Percentiles rank a stretch among this genome's conserved stretches.
Evolutionary conservation across 192 early-diverging fungal genomes (phyloP).

Genomic region (Backusella australiensis): DNA sequence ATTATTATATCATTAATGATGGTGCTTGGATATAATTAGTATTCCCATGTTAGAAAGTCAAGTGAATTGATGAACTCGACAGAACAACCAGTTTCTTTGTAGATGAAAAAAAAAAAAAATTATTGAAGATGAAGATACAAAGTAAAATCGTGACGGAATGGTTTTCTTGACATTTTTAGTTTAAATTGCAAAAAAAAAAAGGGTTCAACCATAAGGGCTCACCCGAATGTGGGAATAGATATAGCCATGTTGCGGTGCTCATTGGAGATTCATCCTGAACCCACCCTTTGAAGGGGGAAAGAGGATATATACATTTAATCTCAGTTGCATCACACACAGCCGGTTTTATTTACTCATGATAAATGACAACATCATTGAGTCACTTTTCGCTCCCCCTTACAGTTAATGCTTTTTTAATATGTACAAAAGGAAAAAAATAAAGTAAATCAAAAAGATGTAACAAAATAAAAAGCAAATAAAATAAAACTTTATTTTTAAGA

Average conservation of each 20-base stretch:
- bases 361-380: slow-evolving; percentile 1
- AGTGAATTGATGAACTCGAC: not conserved
- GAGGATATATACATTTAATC: not conserved
- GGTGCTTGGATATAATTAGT: not conserved
- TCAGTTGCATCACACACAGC: not conserved
- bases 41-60: not conserved
- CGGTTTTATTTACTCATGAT: too few species aligned
- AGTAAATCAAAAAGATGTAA: not conserved
- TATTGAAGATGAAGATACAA: too few species aligned
- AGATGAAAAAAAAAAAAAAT: not conserved
- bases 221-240: not conserved
- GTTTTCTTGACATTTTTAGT: not conserved
- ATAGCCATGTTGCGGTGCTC: not conserved
- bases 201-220: not conserved
- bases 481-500: not conserved
- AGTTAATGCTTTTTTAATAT: not conserved
- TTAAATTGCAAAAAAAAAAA: not conserved
- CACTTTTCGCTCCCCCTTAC: not conserved
- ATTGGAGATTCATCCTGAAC: not conserved
- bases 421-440: not conserved
- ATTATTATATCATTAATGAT: not conserved
- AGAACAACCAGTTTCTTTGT: not conserved
- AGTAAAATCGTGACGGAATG: not conserved
- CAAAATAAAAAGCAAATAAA: not conserved
- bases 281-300: not conserved